phyloP scores from a whole-genome alignment of 1,139 yeast species.

The Hemisphaericaspora subhashii region DNA sequence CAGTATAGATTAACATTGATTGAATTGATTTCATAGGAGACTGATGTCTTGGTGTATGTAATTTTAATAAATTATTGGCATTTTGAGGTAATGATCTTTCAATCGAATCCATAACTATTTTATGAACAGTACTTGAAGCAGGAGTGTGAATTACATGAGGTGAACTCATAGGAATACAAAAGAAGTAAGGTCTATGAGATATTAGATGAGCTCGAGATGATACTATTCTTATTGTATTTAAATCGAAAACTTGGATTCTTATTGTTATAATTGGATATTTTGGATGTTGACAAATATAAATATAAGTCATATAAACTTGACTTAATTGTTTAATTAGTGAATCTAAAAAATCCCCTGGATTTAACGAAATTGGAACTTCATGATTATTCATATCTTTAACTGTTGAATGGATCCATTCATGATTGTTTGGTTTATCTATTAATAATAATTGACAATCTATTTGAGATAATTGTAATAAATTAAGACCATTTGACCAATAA shows the following conservation, averaged over 20 bases:
- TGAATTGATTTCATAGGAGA: conserved; percentile 55
- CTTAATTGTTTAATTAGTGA: conserved; percentile 49
- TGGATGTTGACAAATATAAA: conserved; percentile 70
- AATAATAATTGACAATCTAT: conserved; percentile 65
- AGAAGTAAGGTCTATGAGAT: conserved; percentile 59
- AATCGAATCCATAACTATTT: conserved; percentile 59
- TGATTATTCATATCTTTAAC: conserved; percentile 41
- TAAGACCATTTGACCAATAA: conserved; percentile 65
- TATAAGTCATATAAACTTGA: conserved; percentile 53
- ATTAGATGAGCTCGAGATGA: conserved; percentile 37
- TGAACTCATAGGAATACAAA: conserved; percentile 68
- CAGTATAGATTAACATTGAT: conserved; percentile 56
- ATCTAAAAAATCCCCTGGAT: conserved; percentile 48
- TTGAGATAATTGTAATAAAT: conserved; percentile 69
- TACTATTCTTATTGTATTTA: conserved; percentile 25
- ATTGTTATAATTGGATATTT: conserved; percentile 57
- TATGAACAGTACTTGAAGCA: conserved; percentile 45
- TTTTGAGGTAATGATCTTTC: conserved; percentile 51
- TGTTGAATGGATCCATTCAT: conserved; percentile 60
- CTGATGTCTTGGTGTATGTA: conserved; percentile 30
- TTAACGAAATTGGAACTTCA: conserved; percentile 36
- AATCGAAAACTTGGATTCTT: conserved; percentile 69
- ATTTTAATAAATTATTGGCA: conserved; percentile 27
- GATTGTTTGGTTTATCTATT: conserved; percentile 54
- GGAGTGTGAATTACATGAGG: conserved; percentile 65